Evolutionary conservation across 1,139 yeast genomes (phyloP).

Genomic region (Pichia sp.): DNA sequence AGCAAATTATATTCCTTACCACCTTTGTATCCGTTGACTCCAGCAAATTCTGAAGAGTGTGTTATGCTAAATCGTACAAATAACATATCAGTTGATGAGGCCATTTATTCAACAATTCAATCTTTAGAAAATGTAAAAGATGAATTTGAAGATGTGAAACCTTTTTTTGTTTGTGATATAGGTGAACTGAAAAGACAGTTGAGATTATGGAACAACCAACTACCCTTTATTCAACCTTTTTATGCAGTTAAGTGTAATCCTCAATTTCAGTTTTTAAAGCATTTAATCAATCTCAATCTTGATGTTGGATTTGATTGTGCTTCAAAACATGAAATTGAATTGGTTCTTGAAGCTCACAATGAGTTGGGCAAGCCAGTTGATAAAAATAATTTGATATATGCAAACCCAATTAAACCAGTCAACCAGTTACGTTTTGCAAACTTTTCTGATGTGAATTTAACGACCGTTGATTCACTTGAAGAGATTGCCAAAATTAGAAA

Average conservation of each 20-base stretch:
- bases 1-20: not conserved
- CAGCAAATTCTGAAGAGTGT: not conserved
- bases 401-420: constrained; percentile 87
- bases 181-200: constrained; percentile 60
- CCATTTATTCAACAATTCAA: too few relatives aligned
- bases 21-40: not conserved
- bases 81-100: too few relatives aligned
- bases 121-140: too few relatives aligned
- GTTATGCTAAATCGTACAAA: too few relatives aligned
- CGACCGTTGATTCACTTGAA: constrained; percentile 86
- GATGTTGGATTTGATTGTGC: constrained; percentile 85
- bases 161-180: constrained; percentile 84
- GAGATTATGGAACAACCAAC: constrained; percentile 47
- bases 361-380: constrained; percentile 28
- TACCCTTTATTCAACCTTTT: constrained; percentile 75
- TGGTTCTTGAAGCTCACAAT: constrained; percentile 34
- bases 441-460: constrained; percentile 46
- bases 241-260: constrained; percentile 96
- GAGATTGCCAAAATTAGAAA: constrained; percentile 68
- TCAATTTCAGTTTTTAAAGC: constrained; percentile 47
- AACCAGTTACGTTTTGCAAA: constrained; percentile 72
- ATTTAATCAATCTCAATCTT: constrained; percentile 48
- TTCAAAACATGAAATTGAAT: constrained; percentile 73
- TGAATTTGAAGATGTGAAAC: constrained; percentile 49
- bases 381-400: constrained; percentile 69